Conservation (phyloP, 768 basidiomycete genomes). For the Boletus rufocinnamomeus region DNA sequence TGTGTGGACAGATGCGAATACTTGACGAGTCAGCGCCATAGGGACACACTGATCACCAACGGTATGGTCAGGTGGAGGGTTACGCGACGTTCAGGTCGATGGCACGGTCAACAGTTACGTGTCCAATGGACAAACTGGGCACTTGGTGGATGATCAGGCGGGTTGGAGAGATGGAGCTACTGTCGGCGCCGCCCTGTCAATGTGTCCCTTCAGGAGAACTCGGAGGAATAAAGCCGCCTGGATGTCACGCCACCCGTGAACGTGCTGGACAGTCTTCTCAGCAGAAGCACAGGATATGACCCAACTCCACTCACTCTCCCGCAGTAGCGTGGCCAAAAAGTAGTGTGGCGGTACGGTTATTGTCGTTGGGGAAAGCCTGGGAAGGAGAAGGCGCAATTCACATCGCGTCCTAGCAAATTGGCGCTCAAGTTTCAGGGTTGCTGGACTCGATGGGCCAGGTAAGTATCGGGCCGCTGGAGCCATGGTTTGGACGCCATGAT, state of each 20-base stretch:
- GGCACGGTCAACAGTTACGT: conserved; percentile 14
- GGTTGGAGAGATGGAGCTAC: neutral
- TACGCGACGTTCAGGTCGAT: neutral
- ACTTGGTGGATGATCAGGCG: conserved; percentile 6
- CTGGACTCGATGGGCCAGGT: neutral
- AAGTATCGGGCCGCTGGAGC: neutral
- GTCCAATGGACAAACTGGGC: conserved; percentile 4
- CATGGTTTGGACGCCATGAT: neutral
- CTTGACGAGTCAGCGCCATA: conserved; percentile 9
- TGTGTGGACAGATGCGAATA: conserved; percentile 2
- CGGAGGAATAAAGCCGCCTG: neutral
- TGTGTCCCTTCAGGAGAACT: neutral
- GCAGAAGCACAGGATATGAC: conserved; percentile 17
- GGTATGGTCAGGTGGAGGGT: neutral
- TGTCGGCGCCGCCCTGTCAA: neutral
- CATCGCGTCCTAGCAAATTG: neutral
- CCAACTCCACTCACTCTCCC: conserved; percentile 19
- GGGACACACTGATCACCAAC: conserved; percentile 7
- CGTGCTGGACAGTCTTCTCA: conserved; percentile 14
- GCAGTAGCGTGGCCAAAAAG: conserved; percentile 6
- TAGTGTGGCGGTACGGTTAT: neutral
- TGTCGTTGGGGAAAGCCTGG: no score
- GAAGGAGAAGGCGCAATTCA: no score
- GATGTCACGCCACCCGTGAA: conserved; percentile 29
- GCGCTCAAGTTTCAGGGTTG: neutral